Conservation (phyloP, 2,329 filamentous ascomycete genomes). For the Monosporascus ibericus region DNA sequence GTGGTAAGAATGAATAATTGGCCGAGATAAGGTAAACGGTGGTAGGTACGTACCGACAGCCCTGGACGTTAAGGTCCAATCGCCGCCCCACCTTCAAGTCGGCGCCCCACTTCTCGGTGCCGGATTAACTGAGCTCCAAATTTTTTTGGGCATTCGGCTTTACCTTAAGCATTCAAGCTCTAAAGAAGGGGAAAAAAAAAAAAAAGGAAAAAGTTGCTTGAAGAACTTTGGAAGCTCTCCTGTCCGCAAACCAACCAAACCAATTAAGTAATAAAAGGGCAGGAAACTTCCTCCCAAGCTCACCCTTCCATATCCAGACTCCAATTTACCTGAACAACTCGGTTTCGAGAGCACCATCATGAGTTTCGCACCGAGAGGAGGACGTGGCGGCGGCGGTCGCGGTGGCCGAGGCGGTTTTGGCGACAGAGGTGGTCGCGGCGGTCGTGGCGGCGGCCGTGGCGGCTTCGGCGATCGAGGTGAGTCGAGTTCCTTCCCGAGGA, state of each 20-base stretch:
- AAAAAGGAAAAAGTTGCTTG: neutral
- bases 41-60: neutral
- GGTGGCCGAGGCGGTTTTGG: conserved; percentile 30
- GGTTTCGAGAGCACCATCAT: conserved; percentile 20
- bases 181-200: neutral
- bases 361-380: conserved; percentile 34
- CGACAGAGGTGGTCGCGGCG: conserved; percentile 37
- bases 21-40: neutral
- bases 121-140: neutral
- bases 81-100: neutral
- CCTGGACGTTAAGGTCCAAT: neutral
- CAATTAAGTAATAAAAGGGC: neutral
- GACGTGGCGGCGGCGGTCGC: conserved; percentile 32
- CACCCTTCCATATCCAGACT: neutral
- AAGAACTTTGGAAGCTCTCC: neutral
- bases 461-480: conserved; percentile 28
- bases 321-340: neutral
- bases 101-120: neutral
- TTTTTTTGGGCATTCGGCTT: neutral
- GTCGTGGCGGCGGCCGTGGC: conserved; percentile 29
- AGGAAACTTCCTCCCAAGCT: neutral
- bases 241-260: no score
- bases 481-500: conserved; percentile 1
- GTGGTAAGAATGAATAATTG: neutral
- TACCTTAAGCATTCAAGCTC: neutral